Conservation (phyloP, 768 basidiomycete genomes). For the Coprinopsis sp. region DNA sequence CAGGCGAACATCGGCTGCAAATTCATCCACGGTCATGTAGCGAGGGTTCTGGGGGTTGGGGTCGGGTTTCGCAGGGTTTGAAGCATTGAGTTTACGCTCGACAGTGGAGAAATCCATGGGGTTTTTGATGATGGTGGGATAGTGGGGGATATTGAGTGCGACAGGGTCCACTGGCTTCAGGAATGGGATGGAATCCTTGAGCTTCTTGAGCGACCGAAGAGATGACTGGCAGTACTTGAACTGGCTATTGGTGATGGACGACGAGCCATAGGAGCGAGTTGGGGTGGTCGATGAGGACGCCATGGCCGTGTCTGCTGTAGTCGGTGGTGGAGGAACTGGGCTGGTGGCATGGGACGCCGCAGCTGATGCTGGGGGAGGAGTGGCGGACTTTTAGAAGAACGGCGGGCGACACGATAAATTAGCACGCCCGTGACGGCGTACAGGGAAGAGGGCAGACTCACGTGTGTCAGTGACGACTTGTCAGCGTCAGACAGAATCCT, state of each 20-base stretch:
- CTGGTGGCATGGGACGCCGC: conserved; percentile 31
- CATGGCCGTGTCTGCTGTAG: conserved; percentile 11
- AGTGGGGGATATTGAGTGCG: conserved; percentile 82
- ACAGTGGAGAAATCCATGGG: conserved; percentile 96
- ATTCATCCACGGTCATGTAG: conserved; percentile 74
- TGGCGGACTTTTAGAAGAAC: conserved; percentile 60
- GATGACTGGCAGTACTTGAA: conserved; percentile 76
- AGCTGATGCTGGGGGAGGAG: conserved; percentile 65
- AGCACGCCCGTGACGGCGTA: conserved; percentile 53
- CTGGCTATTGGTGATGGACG: conserved; percentile 62
- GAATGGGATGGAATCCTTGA: conserved; percentile 81
- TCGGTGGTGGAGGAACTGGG: conserved; percentile 29
- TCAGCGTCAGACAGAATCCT: conserved; percentile 74
- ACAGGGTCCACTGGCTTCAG: conserved; percentile 84
- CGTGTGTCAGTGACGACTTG: conserved; percentile 68
- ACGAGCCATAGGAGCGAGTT: conserved; percentile 18
- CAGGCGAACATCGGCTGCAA: conserved; percentile 78
- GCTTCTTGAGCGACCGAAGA: conserved; percentile 78
- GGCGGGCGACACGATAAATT: conserved; percentile 33
- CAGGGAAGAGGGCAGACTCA: conserved; percentile 32
- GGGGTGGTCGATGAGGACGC: conserved; percentile 17
- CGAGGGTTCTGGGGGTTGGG: conserved; percentile 66
- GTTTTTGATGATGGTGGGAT: conserved; percentile 75
- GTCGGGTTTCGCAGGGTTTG: conserved; percentile 77
- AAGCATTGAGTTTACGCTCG: conserved; percentile 78